These are phyloP conservation scores for Pulveroboletus sp. DNA, from an alignment of 768 basidiomycete genomes.

Conservation along the genomic window DNA sequence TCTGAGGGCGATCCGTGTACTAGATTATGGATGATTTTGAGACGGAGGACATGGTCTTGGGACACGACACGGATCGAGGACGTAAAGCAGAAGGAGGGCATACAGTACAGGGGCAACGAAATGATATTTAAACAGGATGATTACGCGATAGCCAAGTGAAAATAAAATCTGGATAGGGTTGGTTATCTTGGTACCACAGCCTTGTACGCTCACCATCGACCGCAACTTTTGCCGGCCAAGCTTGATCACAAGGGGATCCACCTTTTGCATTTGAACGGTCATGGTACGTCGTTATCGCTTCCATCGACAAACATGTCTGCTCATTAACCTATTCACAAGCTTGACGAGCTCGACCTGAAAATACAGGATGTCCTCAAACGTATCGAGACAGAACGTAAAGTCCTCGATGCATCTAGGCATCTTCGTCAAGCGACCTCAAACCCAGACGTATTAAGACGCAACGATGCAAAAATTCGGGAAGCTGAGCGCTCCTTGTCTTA, in stretches of 20 bases:
- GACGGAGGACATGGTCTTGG: conserved; percentile 39
- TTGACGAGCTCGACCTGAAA: conserved; percentile 81
- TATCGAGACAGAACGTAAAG: conserved; percentile 90
- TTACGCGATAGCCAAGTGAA: conserved; percentile 28
- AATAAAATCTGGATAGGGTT: conserved; percentile 6
- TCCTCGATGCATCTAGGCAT: conserved; percentile 77
- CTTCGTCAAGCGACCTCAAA: conserved; percentile 81
- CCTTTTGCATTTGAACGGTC: conserved; percentile 18
- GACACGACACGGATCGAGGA: conserved; percentile 40
- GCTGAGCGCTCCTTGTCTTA: conserved; percentile 79
- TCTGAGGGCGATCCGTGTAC: conserved; percentile 31
- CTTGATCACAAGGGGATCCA: conserved; percentile 16
- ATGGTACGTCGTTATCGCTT: conserved; percentile 26
- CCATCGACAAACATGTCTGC: background rate
- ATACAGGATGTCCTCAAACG: conserved; percentile 86
- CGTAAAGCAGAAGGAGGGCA: conserved; percentile 30
- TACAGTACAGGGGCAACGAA: conserved; percentile 7
- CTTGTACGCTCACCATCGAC: conserved; percentile 23
- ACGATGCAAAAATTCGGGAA: conserved; percentile 83
- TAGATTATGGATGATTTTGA: conserved; percentile 45
- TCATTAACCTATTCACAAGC: conserved; percentile 16
- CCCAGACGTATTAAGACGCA: conserved; percentile 76
- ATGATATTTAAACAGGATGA: conserved; percentile 10
- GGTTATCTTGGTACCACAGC: conserved; percentile 30
- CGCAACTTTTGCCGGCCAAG: conserved; percentile 4